These are phyloP conservation scores for Pyricularia sp. DNA, from an alignment of 2,329 filamentous ascomycete species.

Conservation along the genomic window DNA sequence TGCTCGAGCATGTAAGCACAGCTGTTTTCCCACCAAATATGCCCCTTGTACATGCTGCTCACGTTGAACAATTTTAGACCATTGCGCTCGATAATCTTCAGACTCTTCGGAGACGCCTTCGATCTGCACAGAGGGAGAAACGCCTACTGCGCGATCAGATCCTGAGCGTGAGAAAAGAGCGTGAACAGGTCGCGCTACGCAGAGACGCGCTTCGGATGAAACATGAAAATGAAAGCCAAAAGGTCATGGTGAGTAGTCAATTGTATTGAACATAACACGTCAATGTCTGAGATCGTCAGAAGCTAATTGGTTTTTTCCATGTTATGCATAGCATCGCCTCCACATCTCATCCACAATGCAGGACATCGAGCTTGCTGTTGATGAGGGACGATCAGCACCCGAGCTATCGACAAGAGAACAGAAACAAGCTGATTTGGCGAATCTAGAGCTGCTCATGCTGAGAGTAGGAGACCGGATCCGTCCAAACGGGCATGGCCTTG, in stretches of 20 bases:
- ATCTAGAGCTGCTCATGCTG: conserved; percentile 48
- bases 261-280: background rate
- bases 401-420: conserved; percentile 34
- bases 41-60: background rate
- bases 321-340: conserved; percentile 30
- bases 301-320: background rate
- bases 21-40: background rate
- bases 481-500: conserved; percentile 31
- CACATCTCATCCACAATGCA: conserved; percentile 50
- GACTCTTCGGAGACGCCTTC: conserved; percentile 46
- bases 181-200: conserved; percentile 51
- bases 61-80: conserved; percentile 25
- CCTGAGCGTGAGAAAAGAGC: conserved; percentile 46
- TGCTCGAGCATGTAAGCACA: conserved; percentile 49
- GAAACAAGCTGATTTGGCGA: conserved; percentile 41
- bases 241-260: conserved; percentile 32
- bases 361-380: conserved; percentile 48
- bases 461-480: conserved; percentile 44
- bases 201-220: conserved; percentile 54
- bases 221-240: conserved; percentile 45
- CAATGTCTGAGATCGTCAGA: background rate
- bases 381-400: conserved; percentile 32
- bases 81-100: conserved; percentile 51
- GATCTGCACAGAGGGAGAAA: conserved; percentile 47
- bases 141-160: conserved; percentile 49